Base-by-base conservation (phyloP, 2,329 filamentous ascomycete species). In the Penicillium sp. region DNA sequence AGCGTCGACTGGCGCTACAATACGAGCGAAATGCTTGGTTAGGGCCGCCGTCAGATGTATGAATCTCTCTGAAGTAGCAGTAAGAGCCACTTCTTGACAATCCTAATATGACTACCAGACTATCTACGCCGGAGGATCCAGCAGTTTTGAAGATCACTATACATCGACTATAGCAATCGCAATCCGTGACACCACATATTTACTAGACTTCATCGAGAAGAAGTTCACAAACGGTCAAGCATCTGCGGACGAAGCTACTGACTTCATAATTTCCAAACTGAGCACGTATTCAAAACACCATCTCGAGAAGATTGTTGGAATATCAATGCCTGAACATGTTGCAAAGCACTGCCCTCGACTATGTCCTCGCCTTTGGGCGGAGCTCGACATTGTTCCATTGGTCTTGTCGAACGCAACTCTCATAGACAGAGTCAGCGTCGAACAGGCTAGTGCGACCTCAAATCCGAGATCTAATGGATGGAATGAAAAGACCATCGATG, bases 321-420 rank as follows among this genome's bases (percentile, higher is more conserved):
- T 85, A 21, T 89, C 89, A n/a, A 77, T 93, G 53, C 86, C 88
- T 1, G 75, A 79, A 10, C 80, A 81, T 4, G 75, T 90, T 53
- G 80, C 84, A 45, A 75, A 83, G 10, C 78, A 84, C 67, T 88
- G 85, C 67, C 89, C 89, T 1, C 76, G 76, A 6, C 80, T 93
- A 1, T 88, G 87, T 64, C 86, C 89, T 0, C 84, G 85, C 35
- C 80, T 94, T 4, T 94, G 90, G 90, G 76, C 85, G 3, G 87
- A 91, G 60, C 77, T 93, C 37, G 90, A 94, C 69, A 85, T 93
- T 56, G 84, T 93, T 3, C 88, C 89, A 1, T 80, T 93, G 41
- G 82, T 89, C 4, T 80, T 91, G 61, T 78, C 76, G 4, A 75
- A 71, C 40, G 60, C 62, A 15, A 63, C 51, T n/a, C 56, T 65